Percentiles rank a stretch among this genome's conserved stretches.
These are phyloP conservation scores for Mariannaea elegans DNA, from an alignment of 2,329 filamentous ascomycete genomes.

Conservation along the genomic window DNA sequence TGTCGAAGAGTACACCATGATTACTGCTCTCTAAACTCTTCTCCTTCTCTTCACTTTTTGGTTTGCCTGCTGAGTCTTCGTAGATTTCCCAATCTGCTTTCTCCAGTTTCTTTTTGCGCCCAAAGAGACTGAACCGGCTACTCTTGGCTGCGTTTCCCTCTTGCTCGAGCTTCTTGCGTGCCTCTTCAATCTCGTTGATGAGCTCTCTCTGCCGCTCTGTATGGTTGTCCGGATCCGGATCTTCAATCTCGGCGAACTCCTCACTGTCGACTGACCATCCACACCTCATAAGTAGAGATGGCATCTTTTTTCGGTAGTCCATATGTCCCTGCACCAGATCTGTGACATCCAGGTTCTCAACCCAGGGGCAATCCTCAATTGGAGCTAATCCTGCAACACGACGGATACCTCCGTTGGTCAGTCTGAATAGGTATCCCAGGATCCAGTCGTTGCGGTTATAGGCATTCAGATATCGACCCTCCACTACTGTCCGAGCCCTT, in stretches of 20 bases:
- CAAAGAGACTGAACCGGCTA: constrained; percentile 78
- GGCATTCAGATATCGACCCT: constrained; percentile 93
- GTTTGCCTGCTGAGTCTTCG: constrained; percentile 69
- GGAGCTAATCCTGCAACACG: constrained; percentile 84
- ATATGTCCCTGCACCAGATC: constrained; percentile 90
- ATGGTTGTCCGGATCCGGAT: constrained; percentile 95
- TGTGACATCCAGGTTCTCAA: constrained; percentile 92
- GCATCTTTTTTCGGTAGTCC: constrained; percentile 95
- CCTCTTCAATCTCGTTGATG: constrained; percentile 96
- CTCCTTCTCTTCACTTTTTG: constrained; percentile 38
- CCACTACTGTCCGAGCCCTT: constrained; percentile 81
- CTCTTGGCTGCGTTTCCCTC: constrained; percentile 73
- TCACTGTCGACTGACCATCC: constrained; percentile 93
- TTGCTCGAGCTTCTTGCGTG: constrained; percentile 83
- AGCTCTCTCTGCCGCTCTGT: constrained; percentile 86
- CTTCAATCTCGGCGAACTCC: constrained; percentile 96
- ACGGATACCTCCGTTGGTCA: constrained; percentile 92
- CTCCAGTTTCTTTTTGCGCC: constrained; percentile 79
- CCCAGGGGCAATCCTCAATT: constrained; percentile 77
- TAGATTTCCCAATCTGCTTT: constrained; percentile 97
- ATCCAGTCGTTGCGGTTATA: constrained; percentile 98
- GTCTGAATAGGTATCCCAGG: constrained; percentile 91
- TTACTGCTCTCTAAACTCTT: constrained; percentile 54
- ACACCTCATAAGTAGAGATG: constrained; percentile 82
- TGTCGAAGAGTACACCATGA: constrained; percentile 83